Percentiles rank a stretch among this genome's conserved stretches.
Conservation (phyloP, 805 yeast species). For the Starmerella vaccinii region DNA sequence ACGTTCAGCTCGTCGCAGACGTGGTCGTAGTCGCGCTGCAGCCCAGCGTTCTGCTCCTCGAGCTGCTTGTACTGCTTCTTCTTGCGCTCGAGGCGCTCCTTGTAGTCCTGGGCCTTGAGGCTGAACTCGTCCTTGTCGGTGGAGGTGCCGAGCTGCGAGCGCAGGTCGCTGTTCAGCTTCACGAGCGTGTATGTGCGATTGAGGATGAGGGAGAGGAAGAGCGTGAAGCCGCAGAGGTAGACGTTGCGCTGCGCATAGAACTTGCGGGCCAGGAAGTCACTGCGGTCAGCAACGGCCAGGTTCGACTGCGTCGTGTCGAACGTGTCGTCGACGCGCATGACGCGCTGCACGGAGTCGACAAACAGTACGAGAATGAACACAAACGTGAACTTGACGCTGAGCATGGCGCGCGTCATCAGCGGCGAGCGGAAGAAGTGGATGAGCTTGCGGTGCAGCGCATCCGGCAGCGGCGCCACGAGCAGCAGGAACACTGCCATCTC, state of each 20-base stretch:
- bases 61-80: constrained; percentile 56
- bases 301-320: constrained; percentile 34
- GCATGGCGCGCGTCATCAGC: constrained; percentile 57
- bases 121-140: constrained; percentile 45
- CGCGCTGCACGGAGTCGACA: constrained; percentile 79
- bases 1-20: constrained; percentile 33
- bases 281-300: constrained; percentile 44
- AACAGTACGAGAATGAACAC: constrained; percentile 77
- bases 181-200: constrained; percentile 76
- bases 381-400: constrained; percentile 68
- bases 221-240: constrained; percentile 90
- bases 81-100: constrained; percentile 44
- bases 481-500: constrained; percentile 74
- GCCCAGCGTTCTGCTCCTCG: constrained; percentile 60
- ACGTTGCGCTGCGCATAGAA: constrained; percentile 94
- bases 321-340: constrained; percentile 54
- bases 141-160: constrained; percentile 14
- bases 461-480: constrained; percentile 79
- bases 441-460: constrained; percentile 56
- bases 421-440: constrained; percentile 53
- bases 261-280: constrained; percentile 80
- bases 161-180: constrained; percentile 43
- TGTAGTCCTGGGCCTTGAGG: constrained; percentile 40
- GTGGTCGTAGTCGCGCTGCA: constrained; percentile 54
- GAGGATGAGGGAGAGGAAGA: constrained; percentile 76